Evolutionary conservation across 768 basidiomycete genomes (phyloP).

Genomic region (Xanthoconium stramineum): DNA sequence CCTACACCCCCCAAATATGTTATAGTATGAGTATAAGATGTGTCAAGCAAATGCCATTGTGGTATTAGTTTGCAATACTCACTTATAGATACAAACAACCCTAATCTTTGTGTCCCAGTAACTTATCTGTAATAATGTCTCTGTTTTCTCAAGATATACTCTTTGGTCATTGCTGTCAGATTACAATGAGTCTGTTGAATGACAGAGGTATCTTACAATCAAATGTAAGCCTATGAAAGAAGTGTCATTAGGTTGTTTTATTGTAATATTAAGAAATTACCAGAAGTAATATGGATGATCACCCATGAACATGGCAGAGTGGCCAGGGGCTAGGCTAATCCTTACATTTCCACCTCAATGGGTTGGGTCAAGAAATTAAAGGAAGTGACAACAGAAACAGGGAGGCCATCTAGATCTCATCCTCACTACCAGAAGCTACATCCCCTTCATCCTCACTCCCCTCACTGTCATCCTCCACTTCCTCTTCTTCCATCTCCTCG

Average conservation of each 20-base stretch:
- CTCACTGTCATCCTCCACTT: background rate
- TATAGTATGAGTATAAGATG: background rate
- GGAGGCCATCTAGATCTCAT: background rate
- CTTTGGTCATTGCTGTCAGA: background rate
- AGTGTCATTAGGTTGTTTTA: no score
- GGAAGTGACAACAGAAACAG: background rate
- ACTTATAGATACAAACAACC: background rate
- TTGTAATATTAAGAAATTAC: no score
- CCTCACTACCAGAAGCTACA: no score
- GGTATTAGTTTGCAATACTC: background rate
- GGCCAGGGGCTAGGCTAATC: no score
- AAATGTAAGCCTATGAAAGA: background rate
- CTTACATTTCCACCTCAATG: no score
- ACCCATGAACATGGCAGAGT: no score
- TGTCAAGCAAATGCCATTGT: background rate
- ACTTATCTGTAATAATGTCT: background rate
- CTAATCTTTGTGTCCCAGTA: background rate
- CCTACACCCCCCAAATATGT: background rate
- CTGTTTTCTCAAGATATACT: background rate
- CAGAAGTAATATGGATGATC: no score
- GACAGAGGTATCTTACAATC: background rate
- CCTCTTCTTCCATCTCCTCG: background rate
- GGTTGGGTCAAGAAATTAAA: no score
- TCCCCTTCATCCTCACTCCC: background rate
- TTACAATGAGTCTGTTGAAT: background rate